phyloP scores from a whole-genome alignment of 208 protist species.

The Leishmania braziliensis region DNA sequence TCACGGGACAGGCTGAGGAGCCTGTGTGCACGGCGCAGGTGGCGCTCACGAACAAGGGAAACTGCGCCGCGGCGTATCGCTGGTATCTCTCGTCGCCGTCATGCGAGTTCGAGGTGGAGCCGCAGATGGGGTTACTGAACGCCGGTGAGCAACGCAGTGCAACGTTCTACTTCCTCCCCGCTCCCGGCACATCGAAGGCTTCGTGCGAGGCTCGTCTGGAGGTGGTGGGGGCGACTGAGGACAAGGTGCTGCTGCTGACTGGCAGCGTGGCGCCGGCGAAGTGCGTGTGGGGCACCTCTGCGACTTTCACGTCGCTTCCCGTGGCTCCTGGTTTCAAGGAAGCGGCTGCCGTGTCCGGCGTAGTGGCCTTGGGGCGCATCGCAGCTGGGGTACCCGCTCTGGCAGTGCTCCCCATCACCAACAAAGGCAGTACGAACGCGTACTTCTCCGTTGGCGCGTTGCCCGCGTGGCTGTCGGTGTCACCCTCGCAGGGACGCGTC shows the following conservation, averaged over 20 bases:
- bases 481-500: constrained; percentile 68
- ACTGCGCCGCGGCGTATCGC: constrained; percentile 76
- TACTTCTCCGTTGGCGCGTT: constrained; percentile 78
- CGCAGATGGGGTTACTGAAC: constrained; percentile 59
- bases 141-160: constrained; percentile 62
- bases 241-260: constrained; percentile 60
- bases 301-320: constrained; percentile 7
- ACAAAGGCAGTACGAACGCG: constrained; percentile 64
- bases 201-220: constrained; percentile 52
- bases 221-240: constrained; percentile 74
- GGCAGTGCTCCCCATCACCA: constrained; percentile 56
- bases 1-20: constrained; percentile 70
- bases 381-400: constrained; percentile 60
- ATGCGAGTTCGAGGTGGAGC: constrained; percentile 68
- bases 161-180: constrained; percentile 75
- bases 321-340: constrained; percentile 6
- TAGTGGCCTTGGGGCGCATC: constrained; percentile 75
- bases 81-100: constrained; percentile 57
- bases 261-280: constrained; percentile 68
- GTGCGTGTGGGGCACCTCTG: constrained; percentile 53
- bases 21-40: constrained; percentile 66
- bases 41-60: constrained; percentile 82
- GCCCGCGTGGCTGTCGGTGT: constrained; percentile 69
- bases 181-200: constrained; percentile 39
- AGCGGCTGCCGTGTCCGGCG: constrained; percentile 29